Evolutionary conservation across 768 basidiomycete genomes (phyloP).

Genomic region (Russula abietina): DNA sequence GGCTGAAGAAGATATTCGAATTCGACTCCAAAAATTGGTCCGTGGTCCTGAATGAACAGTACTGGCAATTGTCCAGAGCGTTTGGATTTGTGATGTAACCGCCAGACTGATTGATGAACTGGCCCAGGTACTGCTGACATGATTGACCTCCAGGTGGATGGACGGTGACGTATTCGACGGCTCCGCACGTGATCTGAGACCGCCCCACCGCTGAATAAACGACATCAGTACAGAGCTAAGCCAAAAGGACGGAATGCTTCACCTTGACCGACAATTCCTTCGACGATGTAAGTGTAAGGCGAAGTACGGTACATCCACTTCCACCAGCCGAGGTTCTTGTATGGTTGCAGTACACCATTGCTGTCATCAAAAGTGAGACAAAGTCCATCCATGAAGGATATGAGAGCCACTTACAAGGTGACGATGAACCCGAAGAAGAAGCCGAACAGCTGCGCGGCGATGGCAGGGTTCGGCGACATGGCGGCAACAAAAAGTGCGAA

Average conservation of each 20-base stretch:
- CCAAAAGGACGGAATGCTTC: conserved; percentile 20
- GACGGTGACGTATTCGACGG: conserved; percentile 54
- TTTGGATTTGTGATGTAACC: conserved; percentile 45
- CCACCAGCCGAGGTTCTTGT: conserved; percentile 40
- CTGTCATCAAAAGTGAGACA: conserved; percentile 26
- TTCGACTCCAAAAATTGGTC: conserved; percentile 48
- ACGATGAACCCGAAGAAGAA: conserved; percentile 38
- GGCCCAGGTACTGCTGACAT: conserved; percentile 41
- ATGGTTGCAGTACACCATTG: conserved; percentile 46
- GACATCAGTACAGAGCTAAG: background rate
- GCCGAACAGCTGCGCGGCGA: conserved; percentile 38
- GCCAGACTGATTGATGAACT: conserved; percentile 38
- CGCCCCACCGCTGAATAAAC: conserved; percentile 43
- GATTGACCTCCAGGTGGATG: conserved; percentile 41
- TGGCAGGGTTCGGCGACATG: conserved; percentile 38
- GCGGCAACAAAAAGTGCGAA: conserved; percentile 39
- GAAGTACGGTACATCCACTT: conserved; percentile 37
- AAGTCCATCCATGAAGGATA: background rate
- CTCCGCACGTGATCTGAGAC: conserved; percentile 48
- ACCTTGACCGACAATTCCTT: conserved; percentile 43
- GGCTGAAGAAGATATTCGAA: conserved; percentile 58
- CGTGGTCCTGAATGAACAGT: conserved; percentile 53
- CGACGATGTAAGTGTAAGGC: conserved; percentile 37
- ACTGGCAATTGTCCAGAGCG: conserved; percentile 38
- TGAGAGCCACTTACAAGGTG: conserved; percentile 35